phyloP scores from a whole-genome alignment of 164 flowering plant species.

The Tetracentron sinense region DNA sequence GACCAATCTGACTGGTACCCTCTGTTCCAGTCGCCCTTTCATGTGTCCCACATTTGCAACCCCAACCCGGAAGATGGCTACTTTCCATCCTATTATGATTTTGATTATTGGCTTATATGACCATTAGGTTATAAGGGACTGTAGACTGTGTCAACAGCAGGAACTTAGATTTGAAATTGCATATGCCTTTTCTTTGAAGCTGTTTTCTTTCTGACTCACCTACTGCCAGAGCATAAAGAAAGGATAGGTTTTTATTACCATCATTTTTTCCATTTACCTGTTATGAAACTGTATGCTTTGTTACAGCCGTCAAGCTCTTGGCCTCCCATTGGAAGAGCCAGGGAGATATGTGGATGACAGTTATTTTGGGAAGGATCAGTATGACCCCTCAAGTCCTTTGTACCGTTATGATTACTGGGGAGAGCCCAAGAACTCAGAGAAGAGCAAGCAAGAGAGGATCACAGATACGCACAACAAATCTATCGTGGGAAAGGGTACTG shows the following conservation, averaged over 20 bases:
- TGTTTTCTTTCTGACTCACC: too few species aligned
- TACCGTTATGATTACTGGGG: conserved; percentile 97
- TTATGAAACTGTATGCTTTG: neutral
- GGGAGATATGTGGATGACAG: conserved; percentile 66
- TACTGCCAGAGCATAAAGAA: too few species aligned
- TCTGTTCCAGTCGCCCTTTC: too few species aligned
- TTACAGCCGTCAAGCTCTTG: conserved; percentile 75
- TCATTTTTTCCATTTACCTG: neutral
- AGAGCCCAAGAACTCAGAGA: conserved; percentile 88
- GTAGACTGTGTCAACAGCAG: too few species aligned
- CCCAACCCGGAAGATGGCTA: too few species aligned
- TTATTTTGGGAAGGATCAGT: conserved; percentile 61
- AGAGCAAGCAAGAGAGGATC: conserved; percentile 66
- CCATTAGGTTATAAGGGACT: too few species aligned
- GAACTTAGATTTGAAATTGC: too few species aligned
- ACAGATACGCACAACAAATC: conserved; percentile 72
- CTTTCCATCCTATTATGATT: too few species aligned
- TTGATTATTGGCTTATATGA: too few species aligned
- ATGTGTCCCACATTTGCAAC: too few species aligned
- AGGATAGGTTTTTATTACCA: neutral
- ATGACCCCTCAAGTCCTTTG: conserved; percentile 72
- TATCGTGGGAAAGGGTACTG: conserved; percentile 72
- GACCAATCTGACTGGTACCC: too few species aligned
- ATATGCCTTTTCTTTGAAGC: too few species aligned
- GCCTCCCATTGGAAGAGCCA: conserved; percentile 93